Evolutionary conservation across 2,329 filamentous ascomycete genomes (phyloP).

Genomic region (Huntiella decipiens): DNA sequence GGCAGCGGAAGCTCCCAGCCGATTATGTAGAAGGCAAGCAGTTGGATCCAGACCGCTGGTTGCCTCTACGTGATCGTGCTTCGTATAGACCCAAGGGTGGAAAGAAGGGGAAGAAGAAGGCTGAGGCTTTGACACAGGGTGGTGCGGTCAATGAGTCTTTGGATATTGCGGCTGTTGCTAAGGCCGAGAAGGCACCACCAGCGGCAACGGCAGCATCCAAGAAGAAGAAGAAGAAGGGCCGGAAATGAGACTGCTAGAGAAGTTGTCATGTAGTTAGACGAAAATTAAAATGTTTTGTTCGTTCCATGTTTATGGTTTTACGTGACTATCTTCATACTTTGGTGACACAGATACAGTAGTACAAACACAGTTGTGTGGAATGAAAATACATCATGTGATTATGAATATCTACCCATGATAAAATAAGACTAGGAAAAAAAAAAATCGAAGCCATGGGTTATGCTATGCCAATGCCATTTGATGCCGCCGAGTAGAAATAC

Average conservation of each 20-base stretch:
- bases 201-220: conserved; percentile 17
- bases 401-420: background rate
- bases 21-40: conserved; percentile 59
- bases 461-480: conserved; percentile 5
- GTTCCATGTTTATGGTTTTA: background rate
- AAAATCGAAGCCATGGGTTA: conserved; percentile 4
- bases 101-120: conserved; percentile 81
- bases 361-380: background rate
- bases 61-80: conserved; percentile 75
- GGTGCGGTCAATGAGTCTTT: conserved; percentile 53
- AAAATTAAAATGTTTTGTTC: background rate
- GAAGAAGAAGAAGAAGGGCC: conserved; percentile 28
- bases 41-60: conserved; percentile 79
- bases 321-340: background rate
- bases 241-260: conserved; percentile 24
- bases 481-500: conserved; percentile 6
- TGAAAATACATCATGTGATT: background rate
- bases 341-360: background rate
- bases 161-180: conserved; percentile 42
- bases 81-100: conserved; percentile 69
- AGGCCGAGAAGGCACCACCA: conserved; percentile 38
- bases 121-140: conserved; percentile 63
- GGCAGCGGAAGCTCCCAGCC: conserved; percentile 47
- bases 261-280: background rate
- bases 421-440: background rate